A percentile compares a stretch with the other conserved stretches of the same genome.
Conservation (phyloP, 1,284 basidiomycete species). For the Puccinia coronata region DNA sequence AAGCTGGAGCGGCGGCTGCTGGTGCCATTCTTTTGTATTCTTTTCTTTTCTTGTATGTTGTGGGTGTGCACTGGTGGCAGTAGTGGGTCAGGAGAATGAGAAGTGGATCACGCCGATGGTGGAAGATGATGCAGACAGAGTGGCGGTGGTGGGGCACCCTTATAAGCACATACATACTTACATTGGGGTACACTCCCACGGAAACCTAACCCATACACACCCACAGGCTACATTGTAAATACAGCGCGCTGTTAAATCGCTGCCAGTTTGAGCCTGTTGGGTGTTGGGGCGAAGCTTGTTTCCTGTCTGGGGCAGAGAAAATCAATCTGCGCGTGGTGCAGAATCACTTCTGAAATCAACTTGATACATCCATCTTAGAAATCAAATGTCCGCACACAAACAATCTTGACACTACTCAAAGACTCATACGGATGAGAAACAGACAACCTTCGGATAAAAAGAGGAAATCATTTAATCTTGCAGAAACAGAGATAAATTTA, state of each 20-base stretch:
- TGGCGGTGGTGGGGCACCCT: not conserved
- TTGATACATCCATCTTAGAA: no score
- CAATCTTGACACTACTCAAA: no score
- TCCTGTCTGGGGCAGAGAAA: no score
- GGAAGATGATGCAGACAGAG: not conserved
- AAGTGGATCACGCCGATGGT: not conserved
- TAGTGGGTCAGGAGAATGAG: not conserved
- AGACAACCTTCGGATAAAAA: no score
- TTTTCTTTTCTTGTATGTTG: not conserved
- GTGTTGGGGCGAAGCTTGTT: not conserved
- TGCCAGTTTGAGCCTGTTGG: not conserved
- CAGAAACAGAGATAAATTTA: no score
- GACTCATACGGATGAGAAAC: no score
- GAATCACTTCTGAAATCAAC: no score
- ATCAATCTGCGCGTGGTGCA: no score
- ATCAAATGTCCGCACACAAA: no score
- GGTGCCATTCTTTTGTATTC: conserved; percentile 24
- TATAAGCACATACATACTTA: not conserved
- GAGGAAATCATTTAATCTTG: no score
- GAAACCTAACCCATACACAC: not conserved
- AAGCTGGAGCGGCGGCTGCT: conserved; percentile 32
- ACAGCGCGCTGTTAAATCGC: not conserved
- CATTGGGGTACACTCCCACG: not conserved
- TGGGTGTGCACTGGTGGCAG: no score
- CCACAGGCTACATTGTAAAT: no score